Evolutionary conservation across 352 stramenopile species (phyloP), one percentile per base, ranked within the genome.

Genomic region (Phytophthora macrochlamydospora): DNA sequence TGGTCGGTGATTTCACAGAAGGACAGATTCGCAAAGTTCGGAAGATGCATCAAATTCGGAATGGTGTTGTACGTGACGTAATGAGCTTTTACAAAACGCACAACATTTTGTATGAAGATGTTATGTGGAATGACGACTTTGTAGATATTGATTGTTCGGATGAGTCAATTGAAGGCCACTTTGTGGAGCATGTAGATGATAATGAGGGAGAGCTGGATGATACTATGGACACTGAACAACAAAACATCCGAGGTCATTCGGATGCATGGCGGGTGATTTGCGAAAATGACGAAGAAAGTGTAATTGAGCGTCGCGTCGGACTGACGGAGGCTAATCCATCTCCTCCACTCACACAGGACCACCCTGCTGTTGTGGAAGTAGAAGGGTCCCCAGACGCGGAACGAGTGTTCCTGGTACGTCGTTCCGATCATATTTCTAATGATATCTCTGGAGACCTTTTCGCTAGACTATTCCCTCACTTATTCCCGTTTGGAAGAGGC

Each of bases 401-500:
- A 35, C 51, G 51, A 38, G 33, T 40, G 32, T 45, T 57, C 42
- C 28, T 46, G 51, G 29, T 57, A 11, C 8, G 42, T 2, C 40
- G 42, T 2, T 60, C 54, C 3, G n/a, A 3, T 28, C 40, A n/a
- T 24, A 24, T 46, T 46, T 28, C 8, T 24, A 46, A 46, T 24
- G 14, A 46, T 13, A 4, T 46, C 14, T 28, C 9, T 46, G 40
- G 40, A 6, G 40, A 46, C 14, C 18, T 46, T 6, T n/a, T 46
- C 5, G 40, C 40, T 6, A 14, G 40, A 13, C 6, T 46, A 13
- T 49, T 58, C 51, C 51, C 13, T 3, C 51, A 58, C 51, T n/a
- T 58, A 14, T 58, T 49, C 29, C 51, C 62, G 0, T 69, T 28
- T 13, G 62, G 62, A 1, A 18, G 55, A 44, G 62, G 55, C 0